These are phyloP conservation scores for Triticum monococcum DNA, from an alignment of 176 grass and related monocot genomes.

Conservation along the genomic window DNA sequence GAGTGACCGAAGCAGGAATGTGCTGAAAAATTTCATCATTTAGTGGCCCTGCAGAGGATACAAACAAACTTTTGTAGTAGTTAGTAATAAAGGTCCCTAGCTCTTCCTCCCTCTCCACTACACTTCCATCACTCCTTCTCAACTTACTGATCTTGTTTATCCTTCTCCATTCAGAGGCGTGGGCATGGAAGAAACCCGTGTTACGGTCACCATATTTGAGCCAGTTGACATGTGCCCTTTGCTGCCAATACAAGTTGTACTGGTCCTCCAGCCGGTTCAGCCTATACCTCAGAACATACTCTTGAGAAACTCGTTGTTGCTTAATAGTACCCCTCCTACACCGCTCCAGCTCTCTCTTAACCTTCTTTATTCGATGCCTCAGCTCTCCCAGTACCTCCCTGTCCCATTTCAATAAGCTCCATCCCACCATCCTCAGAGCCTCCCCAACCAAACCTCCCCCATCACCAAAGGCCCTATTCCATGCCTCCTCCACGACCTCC, in stretches of 20 bases:
- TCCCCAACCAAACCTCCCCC: not conserved
- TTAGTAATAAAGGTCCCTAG: too few species aligned
- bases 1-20: not conserved
- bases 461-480: not conserved
- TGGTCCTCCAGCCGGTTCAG: not conserved
- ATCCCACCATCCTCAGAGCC: not conserved
- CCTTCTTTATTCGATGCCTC: not conserved
- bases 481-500: not conserved
- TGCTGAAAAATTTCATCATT: not conserved
- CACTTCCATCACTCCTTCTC: not conserved
- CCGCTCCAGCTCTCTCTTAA: not conserved
- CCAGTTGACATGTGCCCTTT: too few species aligned
- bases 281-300: not conserved
- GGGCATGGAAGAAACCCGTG: not conserved
- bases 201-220: not conserved
- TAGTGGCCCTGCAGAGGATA: not conserved
- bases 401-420: not conserved
- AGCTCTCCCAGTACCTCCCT: not conserved
- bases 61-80: not conserved
- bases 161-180: not conserved
- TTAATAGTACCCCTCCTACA: not conserved
- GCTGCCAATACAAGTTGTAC: not conserved
- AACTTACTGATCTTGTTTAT: not conserved
- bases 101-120: too few species aligned
- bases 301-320: not conserved